Percentiles rank a stretch among this genome's conserved stretches.
These are phyloP conservation scores for Lotmaria passim DNA, from an alignment of 208 protist species.

Conservation along the genomic window DNA sequence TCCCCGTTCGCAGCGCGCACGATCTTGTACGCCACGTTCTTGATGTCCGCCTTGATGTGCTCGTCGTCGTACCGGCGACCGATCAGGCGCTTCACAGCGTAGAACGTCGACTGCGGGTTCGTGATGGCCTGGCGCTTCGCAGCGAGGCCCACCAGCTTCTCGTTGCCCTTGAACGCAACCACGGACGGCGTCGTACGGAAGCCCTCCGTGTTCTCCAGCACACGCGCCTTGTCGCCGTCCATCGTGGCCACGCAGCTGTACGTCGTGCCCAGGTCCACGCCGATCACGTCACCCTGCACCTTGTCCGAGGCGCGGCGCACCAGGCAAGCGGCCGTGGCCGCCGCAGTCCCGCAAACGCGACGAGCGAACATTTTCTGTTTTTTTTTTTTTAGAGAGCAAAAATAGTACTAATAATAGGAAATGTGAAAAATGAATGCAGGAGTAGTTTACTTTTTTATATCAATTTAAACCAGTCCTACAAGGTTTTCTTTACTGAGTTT, in stretches of 20 bases:
- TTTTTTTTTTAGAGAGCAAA: not conserved
- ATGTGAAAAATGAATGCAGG: too few species aligned
- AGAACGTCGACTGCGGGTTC: conserved; percentile 84
- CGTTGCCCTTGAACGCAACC: conserved; percentile 79
- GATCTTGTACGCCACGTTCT: conserved; percentile 96
- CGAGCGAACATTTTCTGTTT: conserved; percentile 51
- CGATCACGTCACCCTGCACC: conserved; percentile 83
- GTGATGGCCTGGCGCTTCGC: conserved; percentile 88
- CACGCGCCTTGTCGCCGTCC: conserved; percentile 93
- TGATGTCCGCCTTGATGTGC: conserved; percentile 77
- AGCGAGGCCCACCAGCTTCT: conserved; percentile 80
- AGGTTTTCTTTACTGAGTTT: too few species aligned
- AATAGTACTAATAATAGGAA: conserved; percentile 1
- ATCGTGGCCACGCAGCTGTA: conserved; percentile 75
- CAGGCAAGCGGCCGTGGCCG: conserved; percentile 36
- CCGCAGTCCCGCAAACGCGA: conserved; percentile 48
- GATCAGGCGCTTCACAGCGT: conserved; percentile 88
- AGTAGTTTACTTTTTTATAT: not conserved
- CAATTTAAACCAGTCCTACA: too few species aligned
- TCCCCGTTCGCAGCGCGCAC: conserved; percentile 87
- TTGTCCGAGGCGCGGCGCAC: conserved; percentile 60
- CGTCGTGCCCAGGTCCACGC: conserved; percentile 87
- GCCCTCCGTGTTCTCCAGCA: conserved; percentile 83
- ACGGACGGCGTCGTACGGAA: conserved; percentile 88
- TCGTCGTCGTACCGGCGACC: conserved; percentile 77